Evolutionary conservation across 176 grass and related monocot genomes (phyloP).

Genomic region (Carex littledalei): DNA sequence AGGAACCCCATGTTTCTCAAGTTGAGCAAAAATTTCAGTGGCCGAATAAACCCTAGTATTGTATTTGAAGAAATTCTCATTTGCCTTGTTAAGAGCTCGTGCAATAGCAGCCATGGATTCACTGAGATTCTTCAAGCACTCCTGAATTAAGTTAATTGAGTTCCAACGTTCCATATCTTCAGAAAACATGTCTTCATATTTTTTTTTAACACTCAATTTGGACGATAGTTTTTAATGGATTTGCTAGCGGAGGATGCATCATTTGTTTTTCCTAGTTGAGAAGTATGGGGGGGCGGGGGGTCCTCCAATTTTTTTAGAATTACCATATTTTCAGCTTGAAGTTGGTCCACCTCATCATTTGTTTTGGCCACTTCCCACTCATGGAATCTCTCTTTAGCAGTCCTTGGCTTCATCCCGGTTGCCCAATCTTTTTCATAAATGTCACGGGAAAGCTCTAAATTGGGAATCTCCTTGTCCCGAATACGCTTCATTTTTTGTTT

Average conservation of each 20-base stretch:
- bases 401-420: background rate
- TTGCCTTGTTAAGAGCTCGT: background rate
- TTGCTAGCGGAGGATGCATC: no score
- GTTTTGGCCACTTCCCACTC: no score
- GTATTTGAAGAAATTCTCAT: background rate
- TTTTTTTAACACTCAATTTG: background rate
- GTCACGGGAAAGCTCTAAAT: background rate
- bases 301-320: no score
- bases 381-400: background rate
- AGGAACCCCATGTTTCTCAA: background rate
- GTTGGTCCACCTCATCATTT: no score
- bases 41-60: background rate
- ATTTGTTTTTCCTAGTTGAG: no score
- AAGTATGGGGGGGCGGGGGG: no score
- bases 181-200: background rate
- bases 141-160: background rate
- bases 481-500: background rate
- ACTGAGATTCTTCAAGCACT: background rate
- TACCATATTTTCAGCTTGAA: no score
- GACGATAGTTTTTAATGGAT: no score
- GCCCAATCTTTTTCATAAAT: background rate
- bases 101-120: background rate
- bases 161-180: background rate
- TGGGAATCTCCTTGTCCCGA: background rate
- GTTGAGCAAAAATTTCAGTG: background rate